These are phyloP conservation scores for Luvunga scandens DNA, from an alignment of 345 rosid genomes.

Conservation along the genomic window DNA sequence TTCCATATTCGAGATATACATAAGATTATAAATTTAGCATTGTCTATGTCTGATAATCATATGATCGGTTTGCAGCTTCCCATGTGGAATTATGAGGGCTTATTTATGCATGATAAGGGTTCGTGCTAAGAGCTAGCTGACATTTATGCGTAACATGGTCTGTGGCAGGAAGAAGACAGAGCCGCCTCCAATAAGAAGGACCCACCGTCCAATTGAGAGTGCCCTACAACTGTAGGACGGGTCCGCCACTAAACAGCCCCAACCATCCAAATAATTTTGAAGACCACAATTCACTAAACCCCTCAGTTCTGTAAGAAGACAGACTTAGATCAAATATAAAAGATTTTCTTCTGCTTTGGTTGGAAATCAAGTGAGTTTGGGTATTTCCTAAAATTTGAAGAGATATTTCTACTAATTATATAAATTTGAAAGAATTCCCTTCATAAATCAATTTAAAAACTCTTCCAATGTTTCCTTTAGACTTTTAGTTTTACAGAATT, in stretches of 20 bases:
- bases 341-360: background rate
- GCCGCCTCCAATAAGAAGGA: background rate
- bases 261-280: background rate
- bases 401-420: no score
- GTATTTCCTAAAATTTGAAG: no score
- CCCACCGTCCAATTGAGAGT: background rate
- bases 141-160: background rate
- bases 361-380: background rate
- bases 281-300: background rate
- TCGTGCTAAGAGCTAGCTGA: background rate
- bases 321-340: background rate
- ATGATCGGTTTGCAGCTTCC: constrained; percentile 31
- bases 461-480: no score
- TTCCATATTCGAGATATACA: background rate
- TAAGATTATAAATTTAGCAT: background rate
- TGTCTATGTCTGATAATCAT: background rate
- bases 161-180: constrained; percentile 9
- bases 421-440: no score
- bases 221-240: background rate
- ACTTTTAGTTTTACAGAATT: no score
- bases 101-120: background rate
- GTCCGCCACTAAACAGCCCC: constrained; percentile 1
- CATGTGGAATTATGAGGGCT: constrained; percentile 28
- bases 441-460: no score
- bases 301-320: background rate